Base-by-base conservation (phyloP, 495 filamentous ascomycete genomes). In the Xylaria flabelliformis region DNA sequence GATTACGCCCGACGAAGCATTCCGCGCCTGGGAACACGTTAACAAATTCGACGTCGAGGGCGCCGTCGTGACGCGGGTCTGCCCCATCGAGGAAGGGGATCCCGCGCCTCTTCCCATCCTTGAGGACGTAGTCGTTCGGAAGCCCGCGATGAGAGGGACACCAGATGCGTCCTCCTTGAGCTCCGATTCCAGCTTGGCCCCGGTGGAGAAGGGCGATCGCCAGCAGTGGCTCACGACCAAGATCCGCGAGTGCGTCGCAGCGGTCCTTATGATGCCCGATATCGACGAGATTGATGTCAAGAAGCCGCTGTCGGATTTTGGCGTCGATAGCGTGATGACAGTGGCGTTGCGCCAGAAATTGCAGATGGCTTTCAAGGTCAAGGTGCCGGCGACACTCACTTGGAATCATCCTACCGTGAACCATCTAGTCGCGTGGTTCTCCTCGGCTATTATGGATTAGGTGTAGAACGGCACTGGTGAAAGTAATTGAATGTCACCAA, bases 251-350 rank as follows among this genome's bases (percentile, higher is more conserved):
- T 12, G 80, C 78, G 13, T 62, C n/a, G 59, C 59, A 2, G 34
- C 65, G 1, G 75, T 81, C 8, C 74, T 83, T 34, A 75, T 80
- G 8, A 34, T 79, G 8, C 24, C 70, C 15, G 68, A 71, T 24
- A 50, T 63, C 32, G 73, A 67, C 17, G 83, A 83, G 34, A 75
- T 85, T 10, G 83, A 85, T 71, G 17, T 78, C 2, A 72, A 71
- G 29, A 74, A 74, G 2, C 74, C 82, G 0, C 72, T 84, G 42
- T 58, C 73, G 4, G 83, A 85, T 65, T 64, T 84, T 41, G 83
- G 83, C 4, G 70, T 85, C 24, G 83, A 84, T 69, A 78, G 74
- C 7, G 83, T 85, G 12, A 85, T 85, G 83, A 84, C 76, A 1
- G 80, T 82, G n/a, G 71, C 59, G 7, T 72, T 85, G 59, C 71